Evolutionary conservation across 2,329 filamentous ascomycete species (phyloP).

Genomic region (Aspergillus sp.): DNA sequence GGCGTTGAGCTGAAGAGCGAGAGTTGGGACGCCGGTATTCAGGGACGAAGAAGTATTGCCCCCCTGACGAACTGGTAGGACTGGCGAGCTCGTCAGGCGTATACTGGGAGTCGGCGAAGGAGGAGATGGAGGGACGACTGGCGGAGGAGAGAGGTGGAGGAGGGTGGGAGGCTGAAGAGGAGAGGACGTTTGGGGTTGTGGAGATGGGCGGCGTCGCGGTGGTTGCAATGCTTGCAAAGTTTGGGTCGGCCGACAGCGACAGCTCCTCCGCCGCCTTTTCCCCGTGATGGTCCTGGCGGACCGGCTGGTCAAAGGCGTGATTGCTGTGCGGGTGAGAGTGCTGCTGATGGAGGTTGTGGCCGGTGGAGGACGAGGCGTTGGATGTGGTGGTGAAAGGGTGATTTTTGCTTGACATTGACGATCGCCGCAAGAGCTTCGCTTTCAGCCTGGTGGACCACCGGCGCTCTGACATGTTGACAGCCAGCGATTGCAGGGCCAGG

Average conservation of each 20-base stretch:
- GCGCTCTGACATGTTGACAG: slow-evolving; percentile 37
- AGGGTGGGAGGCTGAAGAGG: not conserved
- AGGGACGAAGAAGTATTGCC: slow-evolving; percentile 16
- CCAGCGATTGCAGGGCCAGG: not conserved
- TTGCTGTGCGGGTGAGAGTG: not conserved
- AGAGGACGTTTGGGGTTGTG: slow-evolving; percentile 13
- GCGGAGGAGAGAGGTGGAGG: slow-evolving; percentile 24
- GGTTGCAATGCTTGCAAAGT: slow-evolving; percentile 6
- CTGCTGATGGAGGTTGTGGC: slow-evolving; percentile 7
- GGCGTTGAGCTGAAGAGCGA: slow-evolving; percentile 2
- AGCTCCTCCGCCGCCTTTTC: slow-evolving; percentile 18
- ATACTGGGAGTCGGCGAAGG: slow-evolving; percentile 18
- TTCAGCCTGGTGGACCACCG: slow-evolving; percentile 42
- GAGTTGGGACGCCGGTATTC: slow-evolving; percentile 11
- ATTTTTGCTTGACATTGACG: slow-evolving; percentile 32
- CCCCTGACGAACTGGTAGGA: slow-evolving; percentile 9
- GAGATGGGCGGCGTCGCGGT: slow-evolving; percentile 13
- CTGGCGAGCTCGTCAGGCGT: slow-evolving; percentile 18
- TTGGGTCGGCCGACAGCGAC: slow-evolving; percentile 18
- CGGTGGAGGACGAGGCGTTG: slow-evolving; percentile 12
- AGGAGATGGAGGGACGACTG: slow-evolving; percentile 30
- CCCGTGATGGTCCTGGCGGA: not conserved
- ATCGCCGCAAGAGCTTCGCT: slow-evolving; percentile 43
- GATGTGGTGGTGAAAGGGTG: slow-evolving; percentile 12
- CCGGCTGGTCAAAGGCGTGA: not conserved